A percentile compares a stretch with the other conserved stretches of the same genome.
These are phyloP conservation scores for Megacollybia marginata DNA, from an alignment of 768 basidiomycete genomes.

Conservation along the genomic window DNA sequence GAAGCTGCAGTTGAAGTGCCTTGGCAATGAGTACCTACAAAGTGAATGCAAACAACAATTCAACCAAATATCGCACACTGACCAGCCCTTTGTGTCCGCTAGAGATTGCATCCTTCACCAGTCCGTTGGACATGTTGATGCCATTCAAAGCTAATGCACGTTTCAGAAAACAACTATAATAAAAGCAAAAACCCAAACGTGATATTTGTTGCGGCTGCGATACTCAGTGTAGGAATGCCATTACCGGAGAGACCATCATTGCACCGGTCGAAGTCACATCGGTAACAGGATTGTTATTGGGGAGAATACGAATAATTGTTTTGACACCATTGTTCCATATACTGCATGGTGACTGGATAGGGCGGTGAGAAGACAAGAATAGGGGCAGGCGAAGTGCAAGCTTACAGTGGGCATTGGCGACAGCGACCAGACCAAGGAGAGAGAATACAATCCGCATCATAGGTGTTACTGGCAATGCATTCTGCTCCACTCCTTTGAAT, in stretches of 20 bases:
- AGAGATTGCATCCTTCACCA: constrained; percentile 44
- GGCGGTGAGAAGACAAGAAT: not conserved
- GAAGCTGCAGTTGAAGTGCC: constrained; percentile 34
- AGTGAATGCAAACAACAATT: no score
- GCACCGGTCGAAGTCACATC: constrained; percentile 46
- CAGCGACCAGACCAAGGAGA: not conserved
- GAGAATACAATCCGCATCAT: not conserved
- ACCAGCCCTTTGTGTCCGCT: constrained; percentile 45
- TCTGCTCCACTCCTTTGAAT: no score
- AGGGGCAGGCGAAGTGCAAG: not conserved
- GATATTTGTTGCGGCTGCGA: constrained; percentile 37
- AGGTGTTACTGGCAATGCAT: not conserved
- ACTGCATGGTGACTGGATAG: constrained; percentile 40
- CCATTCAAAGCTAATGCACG: constrained; percentile 37
- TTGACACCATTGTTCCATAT: constrained; percentile 40
- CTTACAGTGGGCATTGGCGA: constrained; percentile 7
- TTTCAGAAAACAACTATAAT: not conserved
- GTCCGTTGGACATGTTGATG: constrained; percentile 48
- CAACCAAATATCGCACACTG: no score
- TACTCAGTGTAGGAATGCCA: constrained; percentile 29
- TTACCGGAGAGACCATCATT: constrained; percentile 36
- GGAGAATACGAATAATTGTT: constrained; percentile 41
- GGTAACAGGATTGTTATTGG: constrained; percentile 49
- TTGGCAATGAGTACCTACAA: constrained; percentile 31
- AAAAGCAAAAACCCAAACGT: constrained; percentile 16